Base-by-base conservation (phyloP, 495 filamentous ascomycete species). In the Xylaria nigripes region DNA sequence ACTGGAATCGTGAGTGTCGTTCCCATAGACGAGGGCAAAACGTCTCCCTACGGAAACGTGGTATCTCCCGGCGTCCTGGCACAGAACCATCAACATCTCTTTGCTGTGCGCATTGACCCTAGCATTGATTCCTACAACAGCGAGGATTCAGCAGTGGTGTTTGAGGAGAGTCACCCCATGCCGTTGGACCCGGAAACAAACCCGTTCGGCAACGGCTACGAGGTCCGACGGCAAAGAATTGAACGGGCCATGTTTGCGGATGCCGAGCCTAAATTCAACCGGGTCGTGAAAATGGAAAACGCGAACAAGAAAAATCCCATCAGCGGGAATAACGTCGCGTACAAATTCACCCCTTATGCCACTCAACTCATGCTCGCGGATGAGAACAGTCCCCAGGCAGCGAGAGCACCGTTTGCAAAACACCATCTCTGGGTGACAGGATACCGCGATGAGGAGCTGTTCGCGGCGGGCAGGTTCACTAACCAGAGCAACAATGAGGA, bases 1-100 rank as follows among this genome's bases (percentile, higher is more conserved):
- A 95, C 90, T 1, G 90, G 90, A 0, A 89, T 96, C 55, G 74
- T 96, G 18, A 89, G 84, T 42, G 93, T 90, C 0, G 80, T 89
- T 36, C 88, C 90, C 6, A 83, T 95, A 53, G 53, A 83, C 80
- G 21, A 83, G 75, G 76, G 80, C 12, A 83, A 89, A 22, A 84
- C 83, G 9, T 83, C 45, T 69, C 57, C 52, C 0, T 95, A 85
- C 77, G 90, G 90, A 41, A 96, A 90, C 1, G 78, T 91, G 29
- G 87, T 96, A 7, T 85, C 89, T 54, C 90, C 90, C 0, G 90
- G 90, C 0, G 89, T 90, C 8, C 79, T 96, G 45, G 89, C 66
- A 60, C 65, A 50, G 50, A 81, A 50, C 81, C 90, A 96, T 58
- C 90, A 96, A 61, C 90, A 96, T 70, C 87, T 95, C 67, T 93